Evolutionary conservation across 371 early-diverging fungal genomes (phyloP), one percentile per base, ranked within the genome.

Genomic region (Mucor irregularis): DNA sequence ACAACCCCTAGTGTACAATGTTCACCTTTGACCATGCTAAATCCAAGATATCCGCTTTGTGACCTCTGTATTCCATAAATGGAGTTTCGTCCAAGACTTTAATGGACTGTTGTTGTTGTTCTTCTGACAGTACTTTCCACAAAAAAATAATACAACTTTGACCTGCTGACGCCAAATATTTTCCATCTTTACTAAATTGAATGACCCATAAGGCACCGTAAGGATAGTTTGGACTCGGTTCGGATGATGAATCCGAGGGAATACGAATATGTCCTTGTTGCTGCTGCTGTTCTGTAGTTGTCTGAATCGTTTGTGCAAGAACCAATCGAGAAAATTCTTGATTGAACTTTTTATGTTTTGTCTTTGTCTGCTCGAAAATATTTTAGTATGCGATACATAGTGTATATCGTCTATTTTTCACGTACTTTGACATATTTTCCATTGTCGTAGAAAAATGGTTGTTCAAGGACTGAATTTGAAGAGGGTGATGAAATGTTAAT

Each of bases 1-100:
- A 3, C n/a, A 10, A 44, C 19, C 1, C 22, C 1, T 14, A 26
- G 7, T 26, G 2, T 21, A 37, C 0, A 29, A 4, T 8, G 17
- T 28, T 44, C 58, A 78, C 78, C 68, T 85, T 85, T 39, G 92
- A 91, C 96, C 96, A 94, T 29, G 88, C 71, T 22, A 94, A 57
- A 61, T 91, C 88, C 24, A 91, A 69, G 19, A 95, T 78, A 55
- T 88, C 87, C 2, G 82, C 81, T 5, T 66, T 64, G 68, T 95
- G 93, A 0, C 90, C 91, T 8, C 50, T 53, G 55, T 81, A 94
- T 38, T 86, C 81, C 8, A 86, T 80, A 44, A 76, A 64, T 1
- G 92, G 91, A 22, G 68, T 69, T 13, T 78, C 71, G 37, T 83
- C 70, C 52, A 95, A 86, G 5, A 92, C 72, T 19, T 70, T 57